Conservation (phyloP, 768 basidiomycete species). For the Amanita exitialis region DNA sequence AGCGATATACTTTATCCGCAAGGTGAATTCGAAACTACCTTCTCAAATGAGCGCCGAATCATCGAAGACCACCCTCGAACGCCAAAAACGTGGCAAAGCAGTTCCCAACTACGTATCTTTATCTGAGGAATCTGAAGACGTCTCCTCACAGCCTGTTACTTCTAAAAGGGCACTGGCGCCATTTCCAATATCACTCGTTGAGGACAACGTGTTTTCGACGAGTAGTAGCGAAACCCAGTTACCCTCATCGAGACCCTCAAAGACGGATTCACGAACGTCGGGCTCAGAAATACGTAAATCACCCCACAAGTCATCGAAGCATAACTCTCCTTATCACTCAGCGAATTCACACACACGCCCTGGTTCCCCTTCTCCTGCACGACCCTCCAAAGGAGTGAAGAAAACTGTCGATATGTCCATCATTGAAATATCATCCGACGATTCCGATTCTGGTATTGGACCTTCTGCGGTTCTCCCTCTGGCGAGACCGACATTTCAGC, state of each 20-base stretch:
- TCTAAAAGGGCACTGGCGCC: not conserved
- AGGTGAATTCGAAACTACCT: not conserved
- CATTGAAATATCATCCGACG: slow-evolving; percentile 6
- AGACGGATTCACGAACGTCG: not conserved
- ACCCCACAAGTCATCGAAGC: not conserved
- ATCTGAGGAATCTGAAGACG: not conserved
- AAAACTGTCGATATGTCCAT: not conserved
- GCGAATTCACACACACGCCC: not conserved
- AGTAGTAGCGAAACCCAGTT: not conserved
- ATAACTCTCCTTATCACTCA: not conserved
- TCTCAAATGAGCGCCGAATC: not conserved
- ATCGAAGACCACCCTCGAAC: not conserved
- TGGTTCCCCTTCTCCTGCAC: not conserved
- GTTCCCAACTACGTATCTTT: not conserved
- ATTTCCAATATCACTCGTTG: not conserved
- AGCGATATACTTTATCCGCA: not conserved
- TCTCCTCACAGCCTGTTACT: not conserved
- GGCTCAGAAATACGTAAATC: not conserved
- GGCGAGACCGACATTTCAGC: not conserved
- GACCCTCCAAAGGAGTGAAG: not conserved
- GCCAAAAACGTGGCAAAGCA: not conserved
- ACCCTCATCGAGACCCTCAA: not conserved
- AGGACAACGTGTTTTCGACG: not conserved
- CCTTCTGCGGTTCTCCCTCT: not conserved
- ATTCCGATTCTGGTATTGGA: not conserved